Percentiles rank a stretch among this genome's conserved stretches.
These are phyloP conservation scores for Suhomyces sp. DNA, from an alignment of 805 yeast genomes.

Conservation along the genomic window DNA sequence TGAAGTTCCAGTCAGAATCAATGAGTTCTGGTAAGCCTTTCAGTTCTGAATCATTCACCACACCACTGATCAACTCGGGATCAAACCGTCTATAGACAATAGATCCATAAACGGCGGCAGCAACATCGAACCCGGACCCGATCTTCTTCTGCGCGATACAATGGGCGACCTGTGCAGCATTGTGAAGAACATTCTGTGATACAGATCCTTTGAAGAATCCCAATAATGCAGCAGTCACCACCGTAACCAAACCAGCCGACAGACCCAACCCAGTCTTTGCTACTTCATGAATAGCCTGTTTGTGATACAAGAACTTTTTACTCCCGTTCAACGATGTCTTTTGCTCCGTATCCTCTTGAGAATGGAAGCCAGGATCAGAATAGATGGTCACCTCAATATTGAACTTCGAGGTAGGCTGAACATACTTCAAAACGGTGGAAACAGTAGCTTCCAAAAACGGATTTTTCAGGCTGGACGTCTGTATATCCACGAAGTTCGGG, in stretches of 20 bases:
- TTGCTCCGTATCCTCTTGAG: slow-evolving; percentile 52
- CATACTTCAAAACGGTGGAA: slow-evolving; percentile 53
- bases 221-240: slow-evolving; percentile 67
- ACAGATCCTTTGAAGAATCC: slow-evolving; percentile 38
- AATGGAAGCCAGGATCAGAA: slow-evolving; percentile 89
- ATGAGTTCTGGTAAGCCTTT: slow-evolving; percentile 34
- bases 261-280: slow-evolving; percentile 96
- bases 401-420: slow-evolving; percentile 32
- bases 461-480: slow-evolving; percentile 41
- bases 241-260: slow-evolving; percentile 89
- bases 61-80: slow-evolving; percentile 48
- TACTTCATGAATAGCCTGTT: slow-evolving; percentile 59
- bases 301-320: slow-evolving; percentile 59
- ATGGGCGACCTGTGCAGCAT: slow-evolving; percentile 84
- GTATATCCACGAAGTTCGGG: no score
- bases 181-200: slow-evolving; percentile 55
- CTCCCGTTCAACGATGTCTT: slow-evolving; percentile 35
- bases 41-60: slow-evolving; percentile 20
- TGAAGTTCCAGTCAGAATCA: slow-evolving; percentile 61
- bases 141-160: slow-evolving; percentile 93
- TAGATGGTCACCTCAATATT: slow-evolving; percentile 57
- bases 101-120: slow-evolving; percentile 91
- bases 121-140: slow-evolving; percentile 97
- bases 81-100: slow-evolving; percentile 76
- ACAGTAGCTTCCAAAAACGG: slow-evolving; percentile 76